Base-by-base conservation (phyloP, 73 alveolate species). In the Paramecium sonneborni region DNA sequence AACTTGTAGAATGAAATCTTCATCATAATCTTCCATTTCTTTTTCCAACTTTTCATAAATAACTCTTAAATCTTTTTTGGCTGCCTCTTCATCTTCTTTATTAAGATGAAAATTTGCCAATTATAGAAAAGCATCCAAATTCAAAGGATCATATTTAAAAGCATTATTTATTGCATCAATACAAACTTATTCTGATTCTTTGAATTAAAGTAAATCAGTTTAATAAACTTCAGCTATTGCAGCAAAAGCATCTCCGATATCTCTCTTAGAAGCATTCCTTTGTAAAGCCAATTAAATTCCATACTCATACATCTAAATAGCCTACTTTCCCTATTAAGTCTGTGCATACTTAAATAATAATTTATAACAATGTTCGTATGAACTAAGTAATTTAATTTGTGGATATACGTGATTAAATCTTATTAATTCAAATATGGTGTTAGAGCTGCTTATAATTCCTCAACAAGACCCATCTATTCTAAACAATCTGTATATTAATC, bases 201-300 rank as follows among this genome's bases (percentile, higher is more conserved):
- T 79, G 48, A 43, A 46, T 46, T 79, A 39, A 18, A 79, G 14
- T 79, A 79, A 46, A 44, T 79, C 90, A 2, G 90, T 79, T 44
- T 79, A 79, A 79, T 79, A 79, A 20, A 79, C 74, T 79, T 79
- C 90, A 41, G 90, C 90, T 23, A 79, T 44, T 8, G 90, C 90
- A 30, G 90, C 90, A 79, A 21, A 46, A 46, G 90, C 90, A 79
- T 79, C 90, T 3, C 90, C 90, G 3, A 79, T 39, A 79, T 79
- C 90, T n/a, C 90, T 79, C 44, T 20, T 21, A 11, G 28, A 41
- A 43, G 44, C 72, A 30, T 79, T 23, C 44, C 21, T 79, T 2
- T 30, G 32, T 79, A 30, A 30, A 43, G 90, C 62, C 43, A 43
- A 12, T 14, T 79, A 23, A 43, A 79, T n/a, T 20, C 90, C 90